phyloP scores from a whole-genome alignment of 2,329 filamentous ascomycete genomes.

The Leptographium radiaticola region DNA sequence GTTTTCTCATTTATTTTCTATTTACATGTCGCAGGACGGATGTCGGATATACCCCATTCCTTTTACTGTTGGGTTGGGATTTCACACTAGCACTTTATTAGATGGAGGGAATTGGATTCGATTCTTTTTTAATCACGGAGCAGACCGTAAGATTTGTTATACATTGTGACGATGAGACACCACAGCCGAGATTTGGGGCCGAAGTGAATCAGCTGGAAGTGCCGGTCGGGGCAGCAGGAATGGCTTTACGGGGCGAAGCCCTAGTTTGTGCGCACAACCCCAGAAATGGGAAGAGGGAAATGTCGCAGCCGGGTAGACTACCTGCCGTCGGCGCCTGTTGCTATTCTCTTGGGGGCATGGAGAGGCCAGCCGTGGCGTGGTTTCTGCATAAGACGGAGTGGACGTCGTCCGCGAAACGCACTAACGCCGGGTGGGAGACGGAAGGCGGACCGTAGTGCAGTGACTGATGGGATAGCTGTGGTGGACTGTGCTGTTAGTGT shows the following conservation, averaged over 20 bases:
- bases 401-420: too few species aligned
- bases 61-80: slow-evolving; percentile 1
- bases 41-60: slow-evolving; percentile 5
- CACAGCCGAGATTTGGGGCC: too few species aligned
- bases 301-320: not conserved
- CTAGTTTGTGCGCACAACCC: not conserved
- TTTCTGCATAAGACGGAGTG: not conserved
- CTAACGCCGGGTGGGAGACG: too few species aligned
- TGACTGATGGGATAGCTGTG: too few species aligned
- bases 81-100: not conserved
- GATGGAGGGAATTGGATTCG: slow-evolving; percentile 1
- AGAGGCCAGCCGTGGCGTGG: not conserved
- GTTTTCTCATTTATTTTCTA: not conserved
- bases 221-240: too few species aligned
- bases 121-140: not conserved
- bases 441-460: too few species aligned
- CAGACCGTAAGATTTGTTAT: not conserved
- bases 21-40: not conserved
- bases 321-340: not conserved
- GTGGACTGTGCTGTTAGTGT: too few species aligned
- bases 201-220: too few species aligned
- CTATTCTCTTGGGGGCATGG: not conserved
- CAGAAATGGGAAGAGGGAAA: not conserved
- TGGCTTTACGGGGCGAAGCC: not conserved
- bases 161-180: not conserved